Evolutionary conservation across 305 asterid species (phyloP), one percentile per base, ranked within the genome.

Genomic region (Fraxinus sp.): DNA sequence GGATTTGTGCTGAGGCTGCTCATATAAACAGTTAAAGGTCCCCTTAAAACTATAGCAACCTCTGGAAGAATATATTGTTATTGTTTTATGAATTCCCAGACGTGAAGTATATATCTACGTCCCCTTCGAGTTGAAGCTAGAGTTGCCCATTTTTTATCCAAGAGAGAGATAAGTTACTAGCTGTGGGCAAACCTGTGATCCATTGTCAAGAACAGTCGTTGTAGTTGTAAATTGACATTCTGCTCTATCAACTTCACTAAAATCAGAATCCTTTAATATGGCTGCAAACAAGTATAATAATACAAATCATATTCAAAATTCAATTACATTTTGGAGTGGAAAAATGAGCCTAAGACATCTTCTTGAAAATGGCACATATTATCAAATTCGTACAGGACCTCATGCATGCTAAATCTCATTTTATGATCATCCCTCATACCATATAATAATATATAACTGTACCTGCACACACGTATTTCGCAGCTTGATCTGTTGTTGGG

Each of bases 171-270:
- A 72, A 57, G 57, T 57, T 68, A 76, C 70, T 20, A 44, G 74
- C 33, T 32, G 73, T 75, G 68, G 82, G 66, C 88, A 83, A 82
- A 96, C 99, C 98, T 96, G 99, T 78, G 99, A 89, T 89, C 98
- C 98, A 68, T 96, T 93, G 32, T 94, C 98, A 68, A 96, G 85
- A 81, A 89, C 89, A 20, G 99, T 96, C 70, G 99, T 93, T 77
- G 95, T 93, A 74, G 99, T 96, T 37, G 98, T 90, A 82, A 96
- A 96, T 78, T 94, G 98, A 79, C 99, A 95, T 87, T 95, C 97
- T 49, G 98, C 98, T 90, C 93, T 87, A 86, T 96, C 99, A 89
- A 91, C 97, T 90, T 93, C 99, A 81, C 86, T 86, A 81, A 93
- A 95, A 83, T 91, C 97, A 30, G 98, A 91, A 86, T 93, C 99